These are phyloP conservation scores for Myriosclerotinia scirpicola DNA, from an alignment of 2,329 filamentous ascomycete species.

Conservation along the genomic window DNA sequence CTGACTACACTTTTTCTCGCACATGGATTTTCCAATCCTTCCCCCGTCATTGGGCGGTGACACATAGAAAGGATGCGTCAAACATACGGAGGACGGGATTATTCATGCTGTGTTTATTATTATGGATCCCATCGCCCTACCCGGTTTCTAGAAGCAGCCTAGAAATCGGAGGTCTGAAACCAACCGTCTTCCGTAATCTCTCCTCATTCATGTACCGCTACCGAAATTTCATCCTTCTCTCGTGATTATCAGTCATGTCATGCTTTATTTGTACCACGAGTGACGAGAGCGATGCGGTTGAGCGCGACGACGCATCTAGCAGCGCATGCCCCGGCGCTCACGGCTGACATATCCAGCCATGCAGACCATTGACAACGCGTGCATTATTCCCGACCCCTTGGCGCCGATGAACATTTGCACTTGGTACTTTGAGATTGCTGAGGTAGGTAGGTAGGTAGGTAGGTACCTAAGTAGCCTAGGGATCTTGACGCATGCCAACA, in stretches of 20 bases:
- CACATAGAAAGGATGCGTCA: slow-evolving; percentile 19
- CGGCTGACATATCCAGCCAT: slow-evolving; percentile 5
- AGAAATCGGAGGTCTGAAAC: slow-evolving; percentile 21
- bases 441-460: too few relatives aligned
- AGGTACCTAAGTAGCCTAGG: neutral
- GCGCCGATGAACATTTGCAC: too few relatives aligned
- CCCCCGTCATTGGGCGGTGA: slow-evolving; percentile 24
- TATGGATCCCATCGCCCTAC: slow-evolving; percentile 14
- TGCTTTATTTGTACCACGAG: neutral
- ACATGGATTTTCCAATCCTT: slow-evolving; percentile 11
- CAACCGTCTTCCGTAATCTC: neutral
- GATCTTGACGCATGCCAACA: neutral
- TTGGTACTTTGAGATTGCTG: too few relatives aligned
- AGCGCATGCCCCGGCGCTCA: slow-evolving; percentile 7
- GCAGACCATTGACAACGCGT: slow-evolving; percentile 8
- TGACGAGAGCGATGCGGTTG: neutral
- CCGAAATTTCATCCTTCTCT: neutral
- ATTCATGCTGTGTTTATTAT: slow-evolving; percentile 22
- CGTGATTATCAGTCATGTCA: slow-evolving; percentile 10
- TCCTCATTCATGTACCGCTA: neutral
- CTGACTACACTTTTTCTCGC: slow-evolving; percentile 22
- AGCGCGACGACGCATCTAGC: neutral
- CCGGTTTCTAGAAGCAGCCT: slow-evolving; percentile 28
- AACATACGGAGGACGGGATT: slow-evolving; percentile 9
- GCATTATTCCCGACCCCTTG: slow-evolving; percentile 5